Evolutionary conservation across 352 stramenopile genomes (phyloP).

Genomic region (Phytophthora tentaculata): DNA sequence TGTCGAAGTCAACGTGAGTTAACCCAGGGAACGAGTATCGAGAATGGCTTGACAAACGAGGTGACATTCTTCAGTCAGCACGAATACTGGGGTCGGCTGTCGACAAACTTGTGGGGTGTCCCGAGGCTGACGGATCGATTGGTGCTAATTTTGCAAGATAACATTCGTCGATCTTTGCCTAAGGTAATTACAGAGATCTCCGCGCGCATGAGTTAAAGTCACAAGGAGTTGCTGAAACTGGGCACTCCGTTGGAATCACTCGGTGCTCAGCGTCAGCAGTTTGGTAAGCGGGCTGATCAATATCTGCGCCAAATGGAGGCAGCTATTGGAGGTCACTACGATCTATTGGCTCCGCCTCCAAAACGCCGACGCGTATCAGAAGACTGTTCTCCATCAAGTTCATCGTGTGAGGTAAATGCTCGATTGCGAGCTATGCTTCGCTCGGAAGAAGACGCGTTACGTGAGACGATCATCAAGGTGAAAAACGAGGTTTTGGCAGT

Average conservation of each 20-base stretch:
- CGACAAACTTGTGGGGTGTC: conserved; percentile 43
- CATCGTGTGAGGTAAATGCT: conserved; percentile 3
- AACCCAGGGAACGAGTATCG: conserved; percentile 57
- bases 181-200: conserved; percentile 55
- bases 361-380: too few species aligned
- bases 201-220: conserved; percentile 24
- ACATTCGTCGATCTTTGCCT: conserved; percentile 52
- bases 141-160: conserved; percentile 56
- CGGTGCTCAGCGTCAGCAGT: conserved; percentile 39
- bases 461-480: conserved; percentile 18
- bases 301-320: conserved; percentile 48
- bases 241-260: conserved; percentile 32
- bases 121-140: conserved; percentile 39
- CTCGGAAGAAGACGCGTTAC: conserved; percentile 33
- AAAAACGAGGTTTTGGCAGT: conserved; percentile 1
- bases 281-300: conserved; percentile 41
- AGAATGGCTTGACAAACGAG: conserved; percentile 60
- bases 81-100: conserved; percentile 48
- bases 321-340: conserved; percentile 44
- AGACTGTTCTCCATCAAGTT: too few species aligned
- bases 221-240: conserved; percentile 30
- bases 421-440: conserved; percentile 43
- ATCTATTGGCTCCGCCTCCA: conserved; percentile 3
- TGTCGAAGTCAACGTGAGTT: conserved; percentile 79
- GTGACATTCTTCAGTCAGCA: conserved; percentile 61